These are phyloP conservation scores for Fusarium dimerum DNA, from an alignment of 2,329 filamentous ascomycete genomes.

Conservation along the genomic window DNA sequence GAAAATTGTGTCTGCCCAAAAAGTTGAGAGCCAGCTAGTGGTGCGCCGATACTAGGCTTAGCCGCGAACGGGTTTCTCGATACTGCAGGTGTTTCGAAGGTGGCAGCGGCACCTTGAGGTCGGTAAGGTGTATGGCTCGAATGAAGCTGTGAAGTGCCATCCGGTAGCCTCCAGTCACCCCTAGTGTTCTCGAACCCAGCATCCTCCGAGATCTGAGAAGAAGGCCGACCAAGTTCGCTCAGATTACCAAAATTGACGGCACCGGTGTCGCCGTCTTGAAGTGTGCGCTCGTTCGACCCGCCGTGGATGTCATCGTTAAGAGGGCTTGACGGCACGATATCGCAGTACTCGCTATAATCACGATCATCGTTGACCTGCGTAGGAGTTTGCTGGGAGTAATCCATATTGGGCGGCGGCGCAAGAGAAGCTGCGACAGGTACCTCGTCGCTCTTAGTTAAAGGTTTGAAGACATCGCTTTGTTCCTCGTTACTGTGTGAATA, in stretches of 20 bases:
- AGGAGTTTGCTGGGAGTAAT: conserved; percentile 52
- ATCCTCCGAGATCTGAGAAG: conserved; percentile 46
- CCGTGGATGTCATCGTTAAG: conserved; percentile 27
- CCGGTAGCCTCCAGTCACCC: conserved; percentile 40
- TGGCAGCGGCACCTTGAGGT: conserved; percentile 16
- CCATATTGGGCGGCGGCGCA: conserved; percentile 37
- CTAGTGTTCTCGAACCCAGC: conserved; percentile 40
- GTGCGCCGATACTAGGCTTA: conserved; percentile 34
- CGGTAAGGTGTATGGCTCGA: conserved; percentile 37
- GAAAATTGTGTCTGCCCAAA: conserved; percentile 58
- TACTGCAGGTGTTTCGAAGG: conserved; percentile 52
- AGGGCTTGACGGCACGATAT: conserved; percentile 32
- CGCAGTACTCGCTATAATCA: conserved; percentile 52
- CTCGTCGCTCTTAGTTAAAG: conserved; percentile 18
- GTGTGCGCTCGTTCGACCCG: conserved; percentile 35
- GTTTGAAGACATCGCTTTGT: conserved; percentile 21
- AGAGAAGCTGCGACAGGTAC: conserved; percentile 18
- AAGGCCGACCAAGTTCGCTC: conserved; percentile 37
- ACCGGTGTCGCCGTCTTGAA: conserved; percentile 51
- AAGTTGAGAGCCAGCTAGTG: conserved; percentile 48
- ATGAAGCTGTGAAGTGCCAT: conserved; percentile 36
- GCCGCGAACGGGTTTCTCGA: conserved; percentile 50
- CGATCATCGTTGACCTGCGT: conserved; percentile 59
- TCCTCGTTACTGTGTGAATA: conserved; percentile 14
- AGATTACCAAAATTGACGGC: conserved; percentile 48